Conservation (phyloP, 257 asterid genomes). For the Linderniella brevidens region DNA sequence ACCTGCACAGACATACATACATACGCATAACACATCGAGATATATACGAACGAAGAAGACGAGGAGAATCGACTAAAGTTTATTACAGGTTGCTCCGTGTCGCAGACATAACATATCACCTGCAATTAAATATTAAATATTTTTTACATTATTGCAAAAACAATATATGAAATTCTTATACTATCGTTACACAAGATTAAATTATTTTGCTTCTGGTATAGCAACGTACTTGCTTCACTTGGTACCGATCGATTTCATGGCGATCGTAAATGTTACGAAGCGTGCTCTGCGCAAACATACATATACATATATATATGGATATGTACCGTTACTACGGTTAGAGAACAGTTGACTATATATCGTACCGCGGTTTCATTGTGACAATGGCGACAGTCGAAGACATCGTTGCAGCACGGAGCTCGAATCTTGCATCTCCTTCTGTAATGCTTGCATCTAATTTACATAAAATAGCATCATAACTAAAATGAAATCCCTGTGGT, state of each 20-base stretch:
- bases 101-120: conserved; percentile 96
- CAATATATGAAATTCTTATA: too few relatives aligned
- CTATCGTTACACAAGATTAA: too few relatives aligned
- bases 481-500: neutral
- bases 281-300: conserved; percentile 31
- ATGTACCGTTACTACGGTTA: neutral
- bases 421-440: conserved; percentile 58
- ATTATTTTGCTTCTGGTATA: too few relatives aligned
- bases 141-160: too few relatives aligned
- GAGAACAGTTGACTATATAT: neutral
- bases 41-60: neutral
- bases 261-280: conserved; percentile 48
- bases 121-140: too few relatives aligned
- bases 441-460: conserved; percentile 45
- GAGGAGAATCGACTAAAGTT: neutral
- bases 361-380: conserved; percentile 52
- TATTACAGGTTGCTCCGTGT: conserved; percentile 76
- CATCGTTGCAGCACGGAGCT: conserved; percentile 68
- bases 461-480: neutral
- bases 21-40: too few relatives aligned
- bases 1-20: conserved; percentile 41
- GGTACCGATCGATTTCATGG: conserved; percentile 61
- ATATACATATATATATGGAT: conserved; percentile 4
- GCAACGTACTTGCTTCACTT: conserved; percentile 70
- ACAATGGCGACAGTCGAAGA: conserved; percentile 61